Conservation (phyloP, 805 yeast species). For the Candida corydali region DNA sequence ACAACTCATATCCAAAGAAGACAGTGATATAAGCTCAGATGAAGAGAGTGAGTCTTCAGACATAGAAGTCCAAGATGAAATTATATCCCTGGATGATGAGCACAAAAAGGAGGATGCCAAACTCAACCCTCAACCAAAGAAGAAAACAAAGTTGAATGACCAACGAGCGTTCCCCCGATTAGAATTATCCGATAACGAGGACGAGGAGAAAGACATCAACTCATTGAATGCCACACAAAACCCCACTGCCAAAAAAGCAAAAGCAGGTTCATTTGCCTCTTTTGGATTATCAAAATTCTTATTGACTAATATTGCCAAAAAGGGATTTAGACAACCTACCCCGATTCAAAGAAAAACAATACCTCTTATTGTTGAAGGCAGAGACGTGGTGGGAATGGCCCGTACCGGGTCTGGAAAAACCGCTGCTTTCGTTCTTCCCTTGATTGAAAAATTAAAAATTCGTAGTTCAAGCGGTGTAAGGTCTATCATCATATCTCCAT, state of each 20-base stretch:
- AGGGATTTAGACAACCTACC: constrained; percentile 93
- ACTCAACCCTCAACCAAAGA: constrained; percentile 22
- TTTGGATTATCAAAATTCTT: constrained; percentile 80
- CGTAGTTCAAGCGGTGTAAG: constrained; percentile 89
- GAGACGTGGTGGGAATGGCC: constrained; percentile 99
- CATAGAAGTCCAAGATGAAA: constrained; percentile 49
- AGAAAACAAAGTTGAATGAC: constrained; percentile 16
- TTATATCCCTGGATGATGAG: constrained; percentile 43
- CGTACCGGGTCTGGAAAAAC: constrained; percentile 99
- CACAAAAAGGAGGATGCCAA: constrained; percentile 38
- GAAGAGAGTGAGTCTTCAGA: constrained; percentile 15
- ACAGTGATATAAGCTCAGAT: constrained; percentile 23
- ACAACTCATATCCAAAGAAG: constrained; percentile 47
- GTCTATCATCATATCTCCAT: constrained; percentile 87
- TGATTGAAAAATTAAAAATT: constrained; percentile 76
- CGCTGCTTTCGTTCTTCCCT: constrained; percentile 91
- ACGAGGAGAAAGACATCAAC: constrained; percentile 22
- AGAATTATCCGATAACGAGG: constrained; percentile 47
- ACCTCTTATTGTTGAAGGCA: constrained; percentile 78
- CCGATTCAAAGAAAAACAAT: constrained; percentile 97
- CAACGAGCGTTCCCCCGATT: constrained; percentile 40
- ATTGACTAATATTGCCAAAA: constrained; percentile 64
- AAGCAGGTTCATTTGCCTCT: constrained; percentile 81
- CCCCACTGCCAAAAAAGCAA: constrained; percentile 53
- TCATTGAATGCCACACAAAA: constrained; percentile 35